Evolutionary conservation across 176 grass and related monocot genomes (phyloP).

Genomic region (Pontederia paniculata): DNA sequence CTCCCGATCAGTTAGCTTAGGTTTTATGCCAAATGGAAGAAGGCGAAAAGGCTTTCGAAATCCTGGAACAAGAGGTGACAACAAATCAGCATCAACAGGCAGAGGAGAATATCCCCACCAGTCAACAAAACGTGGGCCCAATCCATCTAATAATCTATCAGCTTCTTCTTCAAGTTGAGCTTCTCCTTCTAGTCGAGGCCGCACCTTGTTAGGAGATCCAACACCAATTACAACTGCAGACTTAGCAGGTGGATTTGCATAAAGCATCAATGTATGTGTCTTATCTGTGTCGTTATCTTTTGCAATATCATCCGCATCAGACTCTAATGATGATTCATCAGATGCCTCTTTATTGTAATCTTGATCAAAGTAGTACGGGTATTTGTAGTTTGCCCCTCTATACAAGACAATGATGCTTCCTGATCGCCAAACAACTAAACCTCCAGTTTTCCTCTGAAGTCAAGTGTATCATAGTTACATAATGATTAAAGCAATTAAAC

Average conservation of each 20-base stretch:
- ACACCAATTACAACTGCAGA: constrained; percentile 57
- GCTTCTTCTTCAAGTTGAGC: constrained; percentile 67
- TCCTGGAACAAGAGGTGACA: constrained; percentile 56
- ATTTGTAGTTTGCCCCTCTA: constrained; percentile 69
- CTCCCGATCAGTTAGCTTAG: constrained; percentile 71
- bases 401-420: constrained; percentile 81
- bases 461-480: constrained; percentile 22
- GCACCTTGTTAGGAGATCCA: constrained; percentile 65
- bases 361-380: constrained; percentile 48
- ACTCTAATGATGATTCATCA: constrained; percentile 20
- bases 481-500: neutral
- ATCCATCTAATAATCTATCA: constrained; percentile 56
- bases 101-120: constrained; percentile 80
- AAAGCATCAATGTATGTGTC: constrained; percentile 9
- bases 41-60: constrained; percentile 79
- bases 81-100: constrained; percentile 80
- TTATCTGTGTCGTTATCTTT: too few species aligned
- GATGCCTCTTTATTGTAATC: constrained; percentile 12
- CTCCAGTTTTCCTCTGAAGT: constrained; percentile 81
- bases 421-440: constrained; percentile 87
- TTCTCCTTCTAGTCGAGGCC: constrained; percentile 58
- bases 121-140: constrained; percentile 65
- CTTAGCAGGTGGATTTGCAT: constrained; percentile 12
- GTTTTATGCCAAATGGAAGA: constrained; percentile 69
- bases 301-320: neutral